These are phyloP conservation scores for Tothia fuscella DNA, from an alignment of 2,329 filamentous ascomycete species.

Conservation along the genomic window DNA sequence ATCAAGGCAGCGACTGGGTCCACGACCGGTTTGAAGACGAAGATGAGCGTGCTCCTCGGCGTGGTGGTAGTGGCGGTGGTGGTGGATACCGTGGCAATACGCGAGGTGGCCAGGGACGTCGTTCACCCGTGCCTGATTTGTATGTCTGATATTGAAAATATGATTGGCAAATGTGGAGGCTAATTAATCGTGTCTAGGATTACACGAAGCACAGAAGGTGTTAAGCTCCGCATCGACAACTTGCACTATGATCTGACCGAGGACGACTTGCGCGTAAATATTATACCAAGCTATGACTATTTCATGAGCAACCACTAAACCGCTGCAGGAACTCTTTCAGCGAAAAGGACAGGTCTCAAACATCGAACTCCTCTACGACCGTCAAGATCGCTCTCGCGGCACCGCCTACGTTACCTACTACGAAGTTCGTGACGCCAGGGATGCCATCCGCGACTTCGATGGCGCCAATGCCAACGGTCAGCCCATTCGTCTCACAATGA, in stretches of 20 bases:
- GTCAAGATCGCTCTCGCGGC: slow-evolving; percentile 77
- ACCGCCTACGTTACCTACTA: slow-evolving; percentile 75
- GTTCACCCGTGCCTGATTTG: not conserved
- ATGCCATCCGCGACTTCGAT: slow-evolving; percentile 70
- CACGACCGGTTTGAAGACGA: slow-evolving; percentile 80
- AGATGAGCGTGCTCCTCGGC: slow-evolving; percentile 30
- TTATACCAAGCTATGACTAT: not conserved
- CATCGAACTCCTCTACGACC: slow-evolving; percentile 69
- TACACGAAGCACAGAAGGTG: no score
- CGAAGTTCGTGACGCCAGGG: slow-evolving; percentile 54
- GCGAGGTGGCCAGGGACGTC: slow-evolving; percentile 6
- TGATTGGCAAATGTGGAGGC: not conserved
- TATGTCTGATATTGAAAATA: slow-evolving; percentile 21
- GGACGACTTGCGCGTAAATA: slow-evolving; percentile 62
- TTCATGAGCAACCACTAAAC: slow-evolving; percentile 4
- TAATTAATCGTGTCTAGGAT: no score
- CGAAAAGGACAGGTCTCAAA: slow-evolving; percentile 61
- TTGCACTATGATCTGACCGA: slow-evolving; percentile 85
- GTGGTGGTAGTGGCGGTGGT: slow-evolving; percentile 10
- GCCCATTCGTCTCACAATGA: slow-evolving; percentile 61
- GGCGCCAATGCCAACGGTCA: slow-evolving; percentile 78
- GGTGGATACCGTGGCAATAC: not conserved
- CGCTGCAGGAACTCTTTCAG: slow-evolving; percentile 59
- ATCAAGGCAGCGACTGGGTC: slow-evolving; percentile 65
- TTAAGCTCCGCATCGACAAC: slow-evolving; percentile 76